Percentiles rank a stretch among this genome's conserved stretches.
These are phyloP conservation scores for Colletotrichum falcatum DNA, from an alignment of 2,329 filamentous ascomycete genomes.

Conservation along the genomic window DNA sequence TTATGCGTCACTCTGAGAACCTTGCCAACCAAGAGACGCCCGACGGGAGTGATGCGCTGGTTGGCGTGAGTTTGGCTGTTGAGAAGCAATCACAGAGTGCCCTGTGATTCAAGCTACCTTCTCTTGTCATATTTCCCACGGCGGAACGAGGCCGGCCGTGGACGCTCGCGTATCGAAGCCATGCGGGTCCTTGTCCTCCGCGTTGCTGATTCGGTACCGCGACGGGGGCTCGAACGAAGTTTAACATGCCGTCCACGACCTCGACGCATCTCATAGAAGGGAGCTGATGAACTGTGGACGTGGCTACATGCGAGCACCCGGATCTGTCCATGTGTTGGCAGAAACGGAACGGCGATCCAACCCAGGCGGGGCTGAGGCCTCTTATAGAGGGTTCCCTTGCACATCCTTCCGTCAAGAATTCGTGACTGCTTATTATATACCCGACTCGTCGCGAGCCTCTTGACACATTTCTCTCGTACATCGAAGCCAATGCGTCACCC, in stretches of 20 bases:
- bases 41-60: background rate
- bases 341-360: background rate
- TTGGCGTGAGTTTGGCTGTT: background rate
- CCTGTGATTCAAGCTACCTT: background rate
- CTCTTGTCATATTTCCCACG: background rate
- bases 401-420: background rate
- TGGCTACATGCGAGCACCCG: background rate
- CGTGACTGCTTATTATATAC: constrained; percentile 30
- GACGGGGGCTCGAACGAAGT: background rate
- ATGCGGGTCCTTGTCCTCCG: background rate
- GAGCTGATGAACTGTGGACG: background rate
- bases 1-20: background rate
- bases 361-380: background rate
- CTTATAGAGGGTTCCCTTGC: background rate
- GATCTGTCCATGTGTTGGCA: background rate
- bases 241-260: background rate
- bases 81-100: background rate
- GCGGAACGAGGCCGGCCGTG: background rate
- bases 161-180: background rate
- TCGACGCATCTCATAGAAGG: background rate
- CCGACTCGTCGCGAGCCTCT: constrained; percentile 21
- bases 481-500: background rate
- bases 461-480: constrained; percentile 32
- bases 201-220: background rate
- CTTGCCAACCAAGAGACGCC: background rate